phyloP scores from a whole-genome alignment of 2,329 filamentous ascomycete species.

The Scolecobasidium constrictum region DNA sequence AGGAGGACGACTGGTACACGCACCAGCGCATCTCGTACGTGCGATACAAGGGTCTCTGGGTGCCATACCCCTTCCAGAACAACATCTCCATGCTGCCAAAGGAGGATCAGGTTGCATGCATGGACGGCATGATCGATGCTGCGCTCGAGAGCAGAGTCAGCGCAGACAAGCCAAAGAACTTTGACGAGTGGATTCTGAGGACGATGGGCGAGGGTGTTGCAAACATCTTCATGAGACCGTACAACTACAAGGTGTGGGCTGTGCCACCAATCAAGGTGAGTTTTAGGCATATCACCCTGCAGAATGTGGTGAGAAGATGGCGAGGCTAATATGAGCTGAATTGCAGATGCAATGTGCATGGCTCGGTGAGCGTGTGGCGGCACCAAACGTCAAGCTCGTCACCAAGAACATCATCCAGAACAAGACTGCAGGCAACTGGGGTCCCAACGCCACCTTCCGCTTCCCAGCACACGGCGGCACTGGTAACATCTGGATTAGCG shows the following conservation, averaged over 20 bases:
- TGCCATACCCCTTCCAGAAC: slow-evolving; percentile 99
- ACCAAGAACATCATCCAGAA: slow-evolving; percentile 91
- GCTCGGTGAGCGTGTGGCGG: slow-evolving; percentile 97
- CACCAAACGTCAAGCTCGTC: slow-evolving; percentile 87
- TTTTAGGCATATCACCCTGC: slow-evolving; percentile 1
- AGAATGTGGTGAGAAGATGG: neutral
- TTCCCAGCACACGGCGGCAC: slow-evolving; percentile 95
- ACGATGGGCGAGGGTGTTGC: slow-evolving; percentile 84
- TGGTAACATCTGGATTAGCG: slow-evolving; percentile 97
- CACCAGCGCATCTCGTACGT: slow-evolving; percentile 99
- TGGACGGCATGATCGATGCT: slow-evolving; percentile 93
- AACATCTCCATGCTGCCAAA: slow-evolving; percentile 98
- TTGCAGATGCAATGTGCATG: slow-evolving; percentile 96
- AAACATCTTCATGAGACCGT: slow-evolving; percentile 96
- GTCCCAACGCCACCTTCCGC: slow-evolving; percentile 94
- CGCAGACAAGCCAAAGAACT: slow-evolving; percentile 88
- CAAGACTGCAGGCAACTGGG: slow-evolving; percentile 96
- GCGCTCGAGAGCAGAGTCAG: slow-evolving; percentile 76
- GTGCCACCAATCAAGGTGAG: slow-evolving; percentile 91
- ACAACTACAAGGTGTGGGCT: slow-evolving; percentile 99
- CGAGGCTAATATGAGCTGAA: too few species aligned
- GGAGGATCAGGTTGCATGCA: slow-evolving; percentile 88
- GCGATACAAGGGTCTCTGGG: slow-evolving; percentile 91
- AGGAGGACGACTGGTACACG: slow-evolving; percentile 89
- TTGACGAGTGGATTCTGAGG: slow-evolving; percentile 96